Evolutionary conservation across 2,329 filamentous ascomycete species (phyloP).

Genomic region (Aspergillus carbonarius): DNA sequence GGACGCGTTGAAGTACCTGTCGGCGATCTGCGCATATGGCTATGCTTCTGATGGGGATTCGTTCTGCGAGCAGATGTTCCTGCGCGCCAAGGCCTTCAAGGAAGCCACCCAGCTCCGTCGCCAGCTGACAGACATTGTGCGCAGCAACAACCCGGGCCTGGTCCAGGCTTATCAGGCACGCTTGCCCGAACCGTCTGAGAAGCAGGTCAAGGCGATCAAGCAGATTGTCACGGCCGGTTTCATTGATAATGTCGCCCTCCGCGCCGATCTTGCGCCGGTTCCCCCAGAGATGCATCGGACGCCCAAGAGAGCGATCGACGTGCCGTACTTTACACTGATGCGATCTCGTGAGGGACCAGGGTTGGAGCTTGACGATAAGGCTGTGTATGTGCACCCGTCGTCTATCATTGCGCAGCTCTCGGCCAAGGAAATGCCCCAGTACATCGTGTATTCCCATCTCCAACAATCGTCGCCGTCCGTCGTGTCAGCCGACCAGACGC

Average conservation of each 20-base stretch:
- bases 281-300: slow-evolving; percentile 67
- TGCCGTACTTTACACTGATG: slow-evolving; percentile 85
- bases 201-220: slow-evolving; percentile 76
- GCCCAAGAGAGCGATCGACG: slow-evolving; percentile 82
- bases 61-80: slow-evolving; percentile 81
- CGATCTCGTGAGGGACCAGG: slow-evolving; percentile 56
- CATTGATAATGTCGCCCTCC: slow-evolving; percentile 90
- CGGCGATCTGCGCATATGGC: slow-evolving; percentile 83
- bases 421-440: slow-evolving; percentile 74
- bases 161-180: slow-evolving; percentile 43
- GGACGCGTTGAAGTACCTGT: slow-evolving; percentile 87
- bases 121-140: slow-evolving; percentile 80
- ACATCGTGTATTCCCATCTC: slow-evolving; percentile 82
- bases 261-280: slow-evolving; percentile 77
- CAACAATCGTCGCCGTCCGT: slow-evolving; percentile 63
- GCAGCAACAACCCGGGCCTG: slow-evolving; percentile 63
- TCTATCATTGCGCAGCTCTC: slow-evolving; percentile 73
- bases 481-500: slow-evolving; percentile 53
- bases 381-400: slow-evolving; percentile 84
- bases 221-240: slow-evolving; percentile 91
- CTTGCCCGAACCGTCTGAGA: slow-evolving; percentile 62
- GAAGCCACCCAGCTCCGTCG: slow-evolving; percentile 80
- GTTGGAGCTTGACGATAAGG: slow-evolving; percentile 56
- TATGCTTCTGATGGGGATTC: slow-evolving; percentile 64
- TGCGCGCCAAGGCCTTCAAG: slow-evolving; percentile 80